Conservation (phyloP, 305 asterid genomes). For the Rubia balearica region DNA sequence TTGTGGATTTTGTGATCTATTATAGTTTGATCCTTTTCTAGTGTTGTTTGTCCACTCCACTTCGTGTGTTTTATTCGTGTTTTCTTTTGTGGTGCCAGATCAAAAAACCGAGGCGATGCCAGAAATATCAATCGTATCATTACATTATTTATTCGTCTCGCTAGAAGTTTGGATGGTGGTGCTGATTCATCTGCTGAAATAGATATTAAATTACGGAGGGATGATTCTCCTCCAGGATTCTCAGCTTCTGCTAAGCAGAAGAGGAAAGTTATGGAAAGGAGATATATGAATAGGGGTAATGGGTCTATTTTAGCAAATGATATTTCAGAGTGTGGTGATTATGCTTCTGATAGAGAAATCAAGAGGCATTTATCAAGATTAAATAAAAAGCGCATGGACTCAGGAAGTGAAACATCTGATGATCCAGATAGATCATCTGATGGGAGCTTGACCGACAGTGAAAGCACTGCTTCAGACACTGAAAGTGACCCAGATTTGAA, state of each 20-base stretch:
- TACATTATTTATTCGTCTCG: conserved; percentile 68
- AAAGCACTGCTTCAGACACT: conserved; percentile 74
- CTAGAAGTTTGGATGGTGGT: conserved; percentile 72
- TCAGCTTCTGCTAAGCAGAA: conserved; percentile 56
- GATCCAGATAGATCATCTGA: conserved; percentile 66
- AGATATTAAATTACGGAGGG: conserved; percentile 59
- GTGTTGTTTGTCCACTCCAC: not conserved
- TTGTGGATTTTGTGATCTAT: not conserved
- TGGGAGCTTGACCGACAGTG: conserved; percentile 56
- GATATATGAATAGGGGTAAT: conserved; percentile 50
- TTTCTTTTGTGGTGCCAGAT: conserved; percentile 32
- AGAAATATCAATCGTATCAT: conserved; percentile 62
- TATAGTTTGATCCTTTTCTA: not conserved
- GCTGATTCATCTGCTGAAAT: conserved; percentile 42
- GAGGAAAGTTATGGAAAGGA: conserved; percentile 68
- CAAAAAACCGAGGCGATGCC: conserved; percentile 55
- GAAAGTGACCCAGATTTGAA: conserved; percentile 67
- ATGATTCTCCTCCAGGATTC: conserved; percentile 81
- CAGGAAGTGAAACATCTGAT: conserved; percentile 87
- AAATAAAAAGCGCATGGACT: conserved; percentile 65
- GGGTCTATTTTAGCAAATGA: conserved; percentile 48
- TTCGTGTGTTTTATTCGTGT: not conserved
- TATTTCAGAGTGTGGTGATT: conserved; percentile 60
- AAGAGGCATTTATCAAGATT: conserved; percentile 75
- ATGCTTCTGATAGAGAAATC: conserved; percentile 88